Percentiles rank a stretch among this genome's conserved stretches.
phyloP scores from a whole-genome alignment of 495 filamentous ascomycete genomes.

The Xylaria scruposa region DNA sequence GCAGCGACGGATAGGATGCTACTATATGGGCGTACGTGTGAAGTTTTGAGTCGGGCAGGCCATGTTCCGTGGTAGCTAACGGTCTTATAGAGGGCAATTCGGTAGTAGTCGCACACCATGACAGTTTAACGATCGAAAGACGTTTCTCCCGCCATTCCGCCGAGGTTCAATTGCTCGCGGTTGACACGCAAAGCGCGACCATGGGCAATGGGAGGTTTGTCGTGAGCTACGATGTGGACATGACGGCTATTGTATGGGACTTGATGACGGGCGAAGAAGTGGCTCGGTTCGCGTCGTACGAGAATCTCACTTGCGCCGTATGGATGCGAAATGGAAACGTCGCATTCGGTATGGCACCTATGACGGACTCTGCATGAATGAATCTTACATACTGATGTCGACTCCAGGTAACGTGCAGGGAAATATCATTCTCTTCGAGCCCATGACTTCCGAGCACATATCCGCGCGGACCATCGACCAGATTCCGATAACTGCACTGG shows the following conservation, averaged over 20 bases:
- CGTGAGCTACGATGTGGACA: constrained; percentile 89
- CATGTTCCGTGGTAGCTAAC: constrained; percentile 22
- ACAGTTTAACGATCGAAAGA: constrained; percentile 87
- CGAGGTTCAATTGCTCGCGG: constrained; percentile 79
- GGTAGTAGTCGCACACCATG: constrained; percentile 85
- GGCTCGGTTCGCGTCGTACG: constrained; percentile 87
- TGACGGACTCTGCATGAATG: constrained; percentile 2
- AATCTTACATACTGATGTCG: constrained; percentile 29
- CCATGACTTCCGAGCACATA: constrained; percentile 89
- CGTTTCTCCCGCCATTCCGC: constrained; percentile 85
- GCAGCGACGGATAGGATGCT: constrained; percentile 87
- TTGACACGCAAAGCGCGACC: constrained; percentile 92
- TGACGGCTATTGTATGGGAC: constrained; percentile 97
- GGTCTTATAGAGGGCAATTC: constrained; percentile 62
- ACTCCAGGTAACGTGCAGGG: constrained; percentile 81
- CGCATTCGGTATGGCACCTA: constrained; percentile 76
- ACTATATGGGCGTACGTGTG: constrained; percentile 69
- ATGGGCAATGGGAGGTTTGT: constrained; percentile 82
- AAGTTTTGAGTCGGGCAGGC: background rate
- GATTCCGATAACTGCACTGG: constrained; percentile 85
- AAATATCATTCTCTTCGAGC: constrained; percentile 94
- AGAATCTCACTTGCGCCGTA: constrained; percentile 79
- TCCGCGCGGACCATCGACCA: constrained; percentile 93
- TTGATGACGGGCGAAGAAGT: constrained; percentile 90
- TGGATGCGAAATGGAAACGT: constrained; percentile 99